Evolutionary conservation across 805 yeast species (phyloP), one percentile per base, ranked within the genome.

Genomic region (Naumovozyma dairenensis): DNA sequence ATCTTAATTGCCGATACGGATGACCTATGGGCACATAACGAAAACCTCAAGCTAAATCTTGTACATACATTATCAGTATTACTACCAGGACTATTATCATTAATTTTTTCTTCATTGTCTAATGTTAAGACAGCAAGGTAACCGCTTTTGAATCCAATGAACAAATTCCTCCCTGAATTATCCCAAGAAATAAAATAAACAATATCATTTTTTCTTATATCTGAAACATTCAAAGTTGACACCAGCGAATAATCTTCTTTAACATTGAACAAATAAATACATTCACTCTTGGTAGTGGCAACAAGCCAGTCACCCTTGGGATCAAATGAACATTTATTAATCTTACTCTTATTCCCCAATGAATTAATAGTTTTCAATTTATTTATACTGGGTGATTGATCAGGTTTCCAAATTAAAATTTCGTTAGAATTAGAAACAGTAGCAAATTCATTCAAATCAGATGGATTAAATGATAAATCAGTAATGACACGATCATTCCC

Each of bases 11-110:
- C 46, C 3, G 71, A 65, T 3, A 71, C 65, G 1, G 75, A 57
- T 1, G 77, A 67, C 26, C 72, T 59, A 44, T 77, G 82, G 1
- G 71, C 71, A 10, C 51, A 40, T n/a, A n/a, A n/a, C n/a, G n/a
- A n/a, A n/a, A n/a, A n/a, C n/a, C n/a, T n/a, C n/a, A n/a, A n/a
- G n/a, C n/a, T n/a, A n/a, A n/a, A n/a, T n/a, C n/a, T n/a, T n/a
- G n/a, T n/a, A n/a, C n/a, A n/a, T n/a, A 62, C 42, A 4, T 49
- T 45, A 15, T 45, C 35, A 2, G 44, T 13, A 1, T 33, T 28
- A 2, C 24, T 29, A 1, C 53, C 15, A 3, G 36, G 36, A 3
- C 28, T 17, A 6, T 10, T 16, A 20, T 13, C 41, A 19, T 14
- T 22, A 13, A 24, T 18, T 9, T 35, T 38, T 39, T 33, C 40